Base-by-base conservation (phyloP, 1,284 basidiomycete species). In the Neonothopanus nambi region DNA sequence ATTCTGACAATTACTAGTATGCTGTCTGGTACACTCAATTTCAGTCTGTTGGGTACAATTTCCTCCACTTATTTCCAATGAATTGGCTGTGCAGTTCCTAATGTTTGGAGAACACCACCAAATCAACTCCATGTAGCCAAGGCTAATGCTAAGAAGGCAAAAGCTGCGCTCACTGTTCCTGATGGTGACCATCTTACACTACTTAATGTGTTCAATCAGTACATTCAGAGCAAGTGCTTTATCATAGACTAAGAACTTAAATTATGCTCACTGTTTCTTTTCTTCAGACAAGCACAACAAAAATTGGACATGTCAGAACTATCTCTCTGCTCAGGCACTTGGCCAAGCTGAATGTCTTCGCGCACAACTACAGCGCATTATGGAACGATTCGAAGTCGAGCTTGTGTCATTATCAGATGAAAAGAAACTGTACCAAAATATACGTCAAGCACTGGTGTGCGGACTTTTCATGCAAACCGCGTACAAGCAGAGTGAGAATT, bases 381-480 rank as follows among this genome's bases (percentile, higher is more conserved):
- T 99, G 96, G 95, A 98, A 73, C 87, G 87, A n/a, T 90, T 80
- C 65, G 89, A 93, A 61, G 74, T 98, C 36, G 88, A 92, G 24
- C 71, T 96, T 17, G 73, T 95, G 23, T 89, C 91, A 15, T 84
- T 88, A 1, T 69, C 74, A 1, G 91, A 98, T 64, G 85, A 91
- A 69, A 84, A 83, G 67, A 90, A 87, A 65, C 85, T 93, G 65
- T 92, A 86, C 72, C 65, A 75, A 55, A 89, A 91, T 63, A 88
- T 99, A 55, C 85, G 93, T 26, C 87, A 89, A 70, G 88, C 91
- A 1, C 78, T 99, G 41, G 89, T 93, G 0, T 92, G 89, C 65
- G 96, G 95, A 0, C 99, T 94, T 80, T 99, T 99, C 75, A 98
- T 98, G 96, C 96, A 98, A 69, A 87, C 96, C 7, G 96, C 95